A percentile compares a stretch with the other conserved stretches of the same genome.
phyloP scores from a whole-genome alignment of 2,329 filamentous ascomycete genomes.

The Sordariomycetes sp. region DNA sequence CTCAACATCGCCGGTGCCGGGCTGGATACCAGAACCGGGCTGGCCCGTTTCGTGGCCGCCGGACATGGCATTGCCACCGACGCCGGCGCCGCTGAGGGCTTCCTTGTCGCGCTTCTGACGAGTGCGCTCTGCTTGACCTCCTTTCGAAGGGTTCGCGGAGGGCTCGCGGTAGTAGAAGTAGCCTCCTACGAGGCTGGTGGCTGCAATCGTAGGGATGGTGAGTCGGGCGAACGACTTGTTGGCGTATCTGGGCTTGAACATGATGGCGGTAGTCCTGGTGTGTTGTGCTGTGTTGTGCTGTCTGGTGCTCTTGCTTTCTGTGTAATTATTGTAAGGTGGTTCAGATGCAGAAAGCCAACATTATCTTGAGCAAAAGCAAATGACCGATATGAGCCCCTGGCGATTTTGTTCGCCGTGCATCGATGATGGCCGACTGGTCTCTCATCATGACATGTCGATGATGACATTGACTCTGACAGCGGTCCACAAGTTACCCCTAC shows the following conservation, averaged over 20 bases:
- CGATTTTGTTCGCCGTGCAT: too few relatives aligned
- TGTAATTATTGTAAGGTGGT: too few relatives aligned
- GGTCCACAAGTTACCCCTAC: too few relatives aligned
- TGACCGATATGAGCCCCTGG: too few relatives aligned
- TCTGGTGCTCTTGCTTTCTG: too few relatives aligned
- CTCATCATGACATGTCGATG: too few relatives aligned
- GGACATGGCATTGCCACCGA: constrained; percentile 18
- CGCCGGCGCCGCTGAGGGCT: constrained; percentile 19
- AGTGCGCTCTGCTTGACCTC: constrained; percentile 7
- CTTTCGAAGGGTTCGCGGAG: constrained; percentile 3
- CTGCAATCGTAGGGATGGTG: constrained; percentile 6
- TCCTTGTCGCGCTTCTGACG: constrained; percentile 18
- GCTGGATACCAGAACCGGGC: constrained; percentile 7
- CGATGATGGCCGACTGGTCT: too few relatives aligned
- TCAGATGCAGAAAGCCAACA: too few relatives aligned
- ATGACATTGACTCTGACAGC: too few relatives aligned
- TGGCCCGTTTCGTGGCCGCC: constrained; percentile 19
- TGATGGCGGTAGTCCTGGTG: constrained; percentile 15
- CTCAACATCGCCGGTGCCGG: constrained; percentile 7
- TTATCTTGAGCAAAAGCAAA: too few relatives aligned
- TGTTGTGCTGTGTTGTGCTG: too few relatives aligned
- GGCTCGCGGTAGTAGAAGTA: constrained; percentile 11
- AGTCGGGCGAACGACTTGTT: constrained; percentile 3
- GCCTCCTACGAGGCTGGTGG: constrained; percentile 12
- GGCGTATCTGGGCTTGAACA: constrained; percentile 1